Conservation (phyloP, 805 yeast genomes). For the Candida piceae region DNA sequence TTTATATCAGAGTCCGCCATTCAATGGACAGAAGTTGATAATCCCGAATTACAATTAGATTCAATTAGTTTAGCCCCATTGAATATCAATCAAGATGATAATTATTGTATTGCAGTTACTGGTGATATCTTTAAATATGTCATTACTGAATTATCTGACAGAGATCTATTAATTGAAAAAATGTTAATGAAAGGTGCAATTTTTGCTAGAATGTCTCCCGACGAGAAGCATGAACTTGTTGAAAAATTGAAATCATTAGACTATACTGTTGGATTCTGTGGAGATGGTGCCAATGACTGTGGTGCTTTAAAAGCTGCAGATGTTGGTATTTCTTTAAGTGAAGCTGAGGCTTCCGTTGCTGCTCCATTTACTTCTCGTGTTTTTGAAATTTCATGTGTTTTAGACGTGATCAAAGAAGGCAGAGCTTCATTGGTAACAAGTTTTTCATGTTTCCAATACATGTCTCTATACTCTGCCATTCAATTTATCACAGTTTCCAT, state of each 20-base stretch:
- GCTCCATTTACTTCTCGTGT: constrained; percentile 93
- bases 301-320: constrained; percentile 98
- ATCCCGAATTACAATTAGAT: constrained; percentile 55
- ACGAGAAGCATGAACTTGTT: constrained; percentile 94
- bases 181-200: constrained; percentile 70
- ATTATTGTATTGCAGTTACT: constrained; percentile 75
- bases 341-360: constrained; percentile 98
- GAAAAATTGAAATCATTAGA: constrained; percentile 79
- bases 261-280: constrained; percentile 95
- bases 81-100: constrained; percentile 26
- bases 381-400: constrained; percentile 89
- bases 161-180: constrained; percentile 37
- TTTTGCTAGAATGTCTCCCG: constrained; percentile 98
- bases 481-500: constrained; percentile 87
- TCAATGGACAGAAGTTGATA: constrained; percentile 66
- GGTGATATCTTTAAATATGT: constrained; percentile 87
- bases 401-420: constrained; percentile 90
- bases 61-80: constrained; percentile 53
- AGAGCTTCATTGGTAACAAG: constrained; percentile 92
- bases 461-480: constrained; percentile 95
- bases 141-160: constrained; percentile 48
- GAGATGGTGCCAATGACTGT: constrained; percentile 99
- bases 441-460: constrained; percentile 94
- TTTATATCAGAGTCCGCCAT: no score
- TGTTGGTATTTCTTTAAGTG: constrained; percentile 92